These are phyloP conservation scores for Syncephalis plumigaleata DNA, from an alignment of 371 early-diverging fungal genomes.

Conservation along the genomic window DNA sequence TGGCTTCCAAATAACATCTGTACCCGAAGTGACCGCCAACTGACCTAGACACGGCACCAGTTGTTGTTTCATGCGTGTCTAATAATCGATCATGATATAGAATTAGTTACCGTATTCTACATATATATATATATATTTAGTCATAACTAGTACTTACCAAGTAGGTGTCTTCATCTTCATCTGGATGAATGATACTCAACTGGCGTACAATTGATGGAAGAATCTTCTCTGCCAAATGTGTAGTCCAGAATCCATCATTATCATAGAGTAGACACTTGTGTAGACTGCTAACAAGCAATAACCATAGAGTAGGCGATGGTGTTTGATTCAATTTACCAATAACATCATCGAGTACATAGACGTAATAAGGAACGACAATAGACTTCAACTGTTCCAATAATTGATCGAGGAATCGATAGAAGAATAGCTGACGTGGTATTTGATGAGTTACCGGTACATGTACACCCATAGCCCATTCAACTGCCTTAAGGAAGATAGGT, in stretches of 20 bases:
- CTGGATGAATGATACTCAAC: conserved; percentile 31
- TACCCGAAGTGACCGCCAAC: conserved; percentile 58
- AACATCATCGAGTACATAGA: conserved; percentile 53
- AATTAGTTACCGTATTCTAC: not conserved
- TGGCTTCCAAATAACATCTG: conserved; percentile 76
- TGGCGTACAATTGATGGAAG: conserved; percentile 52
- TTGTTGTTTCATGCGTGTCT: conserved; percentile 32
- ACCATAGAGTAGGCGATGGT: conserved; percentile 28
- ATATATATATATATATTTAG: too few species aligned
- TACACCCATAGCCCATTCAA: conserved; percentile 77
- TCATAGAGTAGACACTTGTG: conserved; percentile 55
- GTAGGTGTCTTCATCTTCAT: conserved; percentile 18
- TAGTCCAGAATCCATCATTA: conserved; percentile 45
- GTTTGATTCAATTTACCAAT: conserved; percentile 34
- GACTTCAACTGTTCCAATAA: conserved; percentile 64
- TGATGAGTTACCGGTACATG: conserved; percentile 15
- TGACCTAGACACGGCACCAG: conserved; percentile 69
- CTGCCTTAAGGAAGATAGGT: conserved; percentile 73
- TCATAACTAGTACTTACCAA: too few species aligned
- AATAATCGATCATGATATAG: conserved; percentile 12
- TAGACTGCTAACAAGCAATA: conserved; percentile 34
- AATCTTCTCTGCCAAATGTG: conserved; percentile 54
- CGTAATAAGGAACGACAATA: conserved; percentile 71
- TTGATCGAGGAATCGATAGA: conserved; percentile 56
- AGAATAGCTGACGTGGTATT: conserved; percentile 40